These are phyloP conservation scores for Xylaria sp. DNA, from an alignment of 2,329 filamentous ascomycete species.

Conservation along the genomic window DNA sequence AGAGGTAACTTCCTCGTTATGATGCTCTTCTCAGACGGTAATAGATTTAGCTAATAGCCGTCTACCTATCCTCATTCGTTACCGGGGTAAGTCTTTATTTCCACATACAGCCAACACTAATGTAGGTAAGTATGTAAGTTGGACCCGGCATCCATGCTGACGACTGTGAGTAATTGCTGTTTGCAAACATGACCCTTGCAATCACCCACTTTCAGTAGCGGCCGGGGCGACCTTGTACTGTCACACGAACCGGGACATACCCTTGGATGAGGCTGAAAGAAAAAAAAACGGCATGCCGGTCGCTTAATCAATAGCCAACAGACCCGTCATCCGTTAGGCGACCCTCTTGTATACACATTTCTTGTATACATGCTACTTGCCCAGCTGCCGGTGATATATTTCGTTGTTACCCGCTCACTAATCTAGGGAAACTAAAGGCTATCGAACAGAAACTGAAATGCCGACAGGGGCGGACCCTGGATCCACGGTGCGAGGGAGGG, in stretches of 20 bases:
- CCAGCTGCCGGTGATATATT: background rate
- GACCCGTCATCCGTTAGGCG: conserved; percentile 17
- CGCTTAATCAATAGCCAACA: conserved; percentile 25
- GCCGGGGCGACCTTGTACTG: conserved; percentile 14
- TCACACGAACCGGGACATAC: conserved; percentile 23
- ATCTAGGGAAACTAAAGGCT: background rate
- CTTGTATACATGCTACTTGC: background rate
- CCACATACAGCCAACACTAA: conserved; percentile 2
- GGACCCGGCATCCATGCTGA: conserved; percentile 17
- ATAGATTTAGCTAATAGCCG: background rate
- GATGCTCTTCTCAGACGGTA: background rate
- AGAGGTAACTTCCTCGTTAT: background rate
- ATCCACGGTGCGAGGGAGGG: conserved; percentile 20
- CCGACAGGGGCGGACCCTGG: conserved; percentile 16
- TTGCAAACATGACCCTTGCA: conserved; percentile 12
- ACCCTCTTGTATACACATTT: background rate
- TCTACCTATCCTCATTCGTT: conserved; percentile 8
- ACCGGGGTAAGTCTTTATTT: background rate
- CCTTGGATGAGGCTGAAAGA: conserved; percentile 36
- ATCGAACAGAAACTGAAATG: background rate
- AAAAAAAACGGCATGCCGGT: conserved; percentile 23
- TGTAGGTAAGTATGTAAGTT: conserved; percentile 12
- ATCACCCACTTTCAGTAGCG: conserved; percentile 1
- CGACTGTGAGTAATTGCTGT: conserved; percentile 22
- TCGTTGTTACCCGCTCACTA: background rate